Conservation (phyloP, 2,329 filamentous ascomycete species). For the Hymenoscyphus infarciens region DNA sequence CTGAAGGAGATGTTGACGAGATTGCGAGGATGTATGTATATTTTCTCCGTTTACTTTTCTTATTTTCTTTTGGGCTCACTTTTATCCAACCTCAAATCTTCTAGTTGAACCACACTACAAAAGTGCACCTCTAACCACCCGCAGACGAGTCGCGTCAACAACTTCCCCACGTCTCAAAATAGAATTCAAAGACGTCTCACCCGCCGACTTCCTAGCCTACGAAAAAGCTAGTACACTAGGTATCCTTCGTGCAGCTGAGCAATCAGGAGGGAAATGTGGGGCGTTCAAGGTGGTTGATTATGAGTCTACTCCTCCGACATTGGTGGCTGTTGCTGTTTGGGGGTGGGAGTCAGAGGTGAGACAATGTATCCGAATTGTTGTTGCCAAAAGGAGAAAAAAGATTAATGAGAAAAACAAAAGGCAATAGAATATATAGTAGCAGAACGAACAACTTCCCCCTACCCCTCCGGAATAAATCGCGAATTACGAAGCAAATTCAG, state of each 20-base stretch:
- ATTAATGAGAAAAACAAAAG: background rate
- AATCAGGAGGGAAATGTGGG: background rate
- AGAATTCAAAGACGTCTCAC: background rate
- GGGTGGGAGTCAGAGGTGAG: slow-evolving; percentile 5
- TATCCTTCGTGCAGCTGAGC: background rate
- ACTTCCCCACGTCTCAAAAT: background rate
- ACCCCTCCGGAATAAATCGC: background rate
- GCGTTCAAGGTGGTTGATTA: background rate
- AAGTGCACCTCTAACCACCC: background rate
- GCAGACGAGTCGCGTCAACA: too few species aligned
- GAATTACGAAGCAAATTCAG: background rate
- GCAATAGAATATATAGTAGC: background rate
- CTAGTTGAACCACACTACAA: background rate
- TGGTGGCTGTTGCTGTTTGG: slow-evolving; percentile 7
- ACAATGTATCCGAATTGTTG: background rate
- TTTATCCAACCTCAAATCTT: background rate
- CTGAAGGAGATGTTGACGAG: background rate
- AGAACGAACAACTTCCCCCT: background rate
- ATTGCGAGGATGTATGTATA: background rate
- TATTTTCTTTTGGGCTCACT: background rate
- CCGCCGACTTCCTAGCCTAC: background rate
- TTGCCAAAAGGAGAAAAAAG: background rate
- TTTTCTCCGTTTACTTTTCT: background rate
- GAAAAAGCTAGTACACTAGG: background rate
- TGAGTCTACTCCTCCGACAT: background rate